Evolutionary conservation across 257 asterid genomes (phyloP).

Genomic region (Solanum peruvianum): DNA sequence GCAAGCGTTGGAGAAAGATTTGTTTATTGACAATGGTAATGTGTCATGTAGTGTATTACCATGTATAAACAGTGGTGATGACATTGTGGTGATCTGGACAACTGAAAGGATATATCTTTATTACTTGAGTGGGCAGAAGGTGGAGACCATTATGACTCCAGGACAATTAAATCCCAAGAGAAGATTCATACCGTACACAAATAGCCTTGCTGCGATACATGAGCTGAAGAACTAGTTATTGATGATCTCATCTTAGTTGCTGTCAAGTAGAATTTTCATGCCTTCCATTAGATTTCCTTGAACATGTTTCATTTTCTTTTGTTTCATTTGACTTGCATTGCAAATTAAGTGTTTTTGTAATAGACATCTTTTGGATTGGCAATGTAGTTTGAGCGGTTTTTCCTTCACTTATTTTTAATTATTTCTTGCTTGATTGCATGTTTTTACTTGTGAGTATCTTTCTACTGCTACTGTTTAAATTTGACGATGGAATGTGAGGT

Average conservation of each 20-base stretch:
- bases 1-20: neutral
- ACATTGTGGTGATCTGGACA: neutral
- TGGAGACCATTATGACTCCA: neutral
- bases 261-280: neutral
- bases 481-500: too few species aligned
- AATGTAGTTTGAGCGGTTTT: neutral
- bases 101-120: neutral
- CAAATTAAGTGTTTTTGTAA: neutral
- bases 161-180: neutral
- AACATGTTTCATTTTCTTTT: neutral
- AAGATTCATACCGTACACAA: constrained; percentile 23
- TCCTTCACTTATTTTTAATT: neutral
- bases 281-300: neutral
- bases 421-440: neutral
- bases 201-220: constrained; percentile 20
- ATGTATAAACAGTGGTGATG: neutral
- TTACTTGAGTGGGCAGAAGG: neutral
- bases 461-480: neutral
- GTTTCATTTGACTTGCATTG: neutral
- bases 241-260: neutral
- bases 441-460: neutral
- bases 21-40: constrained; percentile 7
- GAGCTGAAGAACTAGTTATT: neutral
- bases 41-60: neutral
- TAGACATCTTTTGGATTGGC: neutral